phyloP scores from a whole-genome alignment of 1,139 yeast species.

The Debaryomyces psychrophilus region DNA sequence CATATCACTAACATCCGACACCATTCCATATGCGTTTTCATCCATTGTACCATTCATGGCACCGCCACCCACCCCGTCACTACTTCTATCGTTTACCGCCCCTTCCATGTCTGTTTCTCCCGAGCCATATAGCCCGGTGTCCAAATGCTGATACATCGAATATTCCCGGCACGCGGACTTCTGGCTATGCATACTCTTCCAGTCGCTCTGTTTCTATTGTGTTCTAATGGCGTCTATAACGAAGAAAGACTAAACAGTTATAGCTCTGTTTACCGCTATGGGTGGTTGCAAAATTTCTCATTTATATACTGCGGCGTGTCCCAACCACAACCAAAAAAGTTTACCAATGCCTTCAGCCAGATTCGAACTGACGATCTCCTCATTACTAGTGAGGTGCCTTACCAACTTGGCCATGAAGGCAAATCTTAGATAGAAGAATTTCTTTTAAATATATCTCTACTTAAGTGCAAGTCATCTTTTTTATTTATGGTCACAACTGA shows the following conservation, averaged over 20 bases:
- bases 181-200: not conserved
- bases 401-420: constrained; percentile 80
- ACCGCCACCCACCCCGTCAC: no score
- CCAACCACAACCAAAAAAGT: constrained; percentile 2
- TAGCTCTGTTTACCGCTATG: constrained; percentile 5
- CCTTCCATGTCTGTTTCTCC: not conserved
- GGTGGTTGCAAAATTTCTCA: constrained; percentile 4
- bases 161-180: constrained; percentile 1
- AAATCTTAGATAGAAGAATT: no score
- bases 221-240: not conserved
- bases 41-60: not conserved
- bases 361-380: constrained; percentile 87
- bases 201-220: not conserved
- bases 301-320: not conserved
- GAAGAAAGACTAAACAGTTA: not conserved
- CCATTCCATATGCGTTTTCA: not conserved
- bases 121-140: not conserved
- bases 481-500: no score
- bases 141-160: constrained; percentile 1
- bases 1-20: not conserved
- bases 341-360: constrained; percentile 70
- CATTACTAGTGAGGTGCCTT: constrained; percentile 91
- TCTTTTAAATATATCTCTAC: no score
- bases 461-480: no score
- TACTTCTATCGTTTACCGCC: not conserved